Percentiles rank a stretch among this genome's conserved stretches.
These are phyloP conservation scores for Pyrenochaeta sp. DNA, from an alignment of 2,329 filamentous ascomycete genomes.

Conservation along the genomic window DNA sequence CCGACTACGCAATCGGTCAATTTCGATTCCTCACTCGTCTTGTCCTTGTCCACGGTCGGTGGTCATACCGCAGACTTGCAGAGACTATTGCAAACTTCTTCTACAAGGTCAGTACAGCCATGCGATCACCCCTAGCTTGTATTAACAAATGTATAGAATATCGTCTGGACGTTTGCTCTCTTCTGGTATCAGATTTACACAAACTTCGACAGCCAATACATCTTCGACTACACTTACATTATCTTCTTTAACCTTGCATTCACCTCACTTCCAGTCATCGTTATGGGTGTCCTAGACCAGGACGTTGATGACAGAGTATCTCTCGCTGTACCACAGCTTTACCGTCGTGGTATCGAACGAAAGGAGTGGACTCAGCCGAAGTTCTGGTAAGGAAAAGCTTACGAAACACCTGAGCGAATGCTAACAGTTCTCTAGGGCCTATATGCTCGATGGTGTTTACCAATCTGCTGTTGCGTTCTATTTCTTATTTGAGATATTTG, in stretches of 20 bases:
- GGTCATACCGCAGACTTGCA: conserved; percentile 92
- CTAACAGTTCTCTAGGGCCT: conserved; percentile 60
- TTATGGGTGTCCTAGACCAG: conserved; percentile 97
- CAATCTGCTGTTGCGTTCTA: conserved; percentile 95
- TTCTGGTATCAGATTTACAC: conserved; percentile 98
- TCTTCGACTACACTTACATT: conserved; percentile 98
- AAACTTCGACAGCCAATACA: conserved; percentile 95
- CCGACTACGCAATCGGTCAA: conserved; percentile 88
- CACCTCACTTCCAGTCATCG: conserved; percentile 90
- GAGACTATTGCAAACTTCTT: conserved; percentile 99
- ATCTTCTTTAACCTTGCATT: conserved; percentile 96
- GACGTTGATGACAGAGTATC: conserved; percentile 95
- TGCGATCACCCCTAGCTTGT: background rate
- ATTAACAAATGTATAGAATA: conserved; percentile 68
- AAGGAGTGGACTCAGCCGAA: conserved; percentile 96
- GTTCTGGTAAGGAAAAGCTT: conserved; percentile 77
- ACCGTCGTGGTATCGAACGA: conserved; percentile 93
- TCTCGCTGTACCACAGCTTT: conserved; percentile 91
- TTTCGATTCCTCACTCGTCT: conserved; percentile 85
- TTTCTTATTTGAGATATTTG: conserved; percentile 85
- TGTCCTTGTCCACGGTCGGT: conserved; percentile 81
- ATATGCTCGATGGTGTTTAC: conserved; percentile 95
- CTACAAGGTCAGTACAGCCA: conserved; percentile 74
- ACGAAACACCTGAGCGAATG: background rate
- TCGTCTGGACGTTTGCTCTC: conserved; percentile 94